Evolutionary conservation across 805 yeast genomes (phyloP), one percentile per base, ranked within the genome.

Genomic region (Kluyveromyces aestuarii): DNA sequence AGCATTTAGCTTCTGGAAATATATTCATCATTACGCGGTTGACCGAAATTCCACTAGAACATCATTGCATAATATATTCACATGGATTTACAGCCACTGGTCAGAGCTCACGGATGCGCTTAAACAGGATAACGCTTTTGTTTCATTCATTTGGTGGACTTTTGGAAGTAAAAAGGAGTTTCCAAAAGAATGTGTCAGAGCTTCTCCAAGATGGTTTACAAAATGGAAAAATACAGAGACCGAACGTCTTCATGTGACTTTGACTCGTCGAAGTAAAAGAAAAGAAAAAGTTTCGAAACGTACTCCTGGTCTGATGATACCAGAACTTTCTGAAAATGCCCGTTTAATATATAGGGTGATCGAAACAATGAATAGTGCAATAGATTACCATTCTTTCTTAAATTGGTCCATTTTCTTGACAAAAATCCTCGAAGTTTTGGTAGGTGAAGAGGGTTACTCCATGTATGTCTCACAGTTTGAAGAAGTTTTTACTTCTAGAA

Each of bases 41-140:
- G 59, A 58, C 2, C 60, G 69, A 17, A 66, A 65, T 18, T 58
- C 70, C 4, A 57, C 59, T 9, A 59, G 61, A 1, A 62, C 59
- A n/a, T 51, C 64, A 1, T 48, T 65, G 10, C 55, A 57, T 2
- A 60, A 64, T 13, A 61, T 81, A 0, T 57, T 69, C 8, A 67
- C 71, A 10, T 84, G 91, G 91, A 41, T 80, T 3, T 37, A 64
- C 1, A 58, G 71, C 0, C 78, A 75, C 54, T 76, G 81, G 80
- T 57, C 56, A 11, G 59, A 63, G n/a, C 36, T 66, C 5, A 19
- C 48, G 1, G 35, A 30, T 30, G 33, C 41, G 1, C 21, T 54
- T 1, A 42, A 52, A 2, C 48, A 50, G 4, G 54, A 48, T 33
- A 33, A 48, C 16, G 13, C 50, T 0, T 53, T 76, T 14, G 61